phyloP scores from a whole-genome alignment of 2,329 filamentous ascomycete genomes.

The Ophiostoma sp. region DNA sequence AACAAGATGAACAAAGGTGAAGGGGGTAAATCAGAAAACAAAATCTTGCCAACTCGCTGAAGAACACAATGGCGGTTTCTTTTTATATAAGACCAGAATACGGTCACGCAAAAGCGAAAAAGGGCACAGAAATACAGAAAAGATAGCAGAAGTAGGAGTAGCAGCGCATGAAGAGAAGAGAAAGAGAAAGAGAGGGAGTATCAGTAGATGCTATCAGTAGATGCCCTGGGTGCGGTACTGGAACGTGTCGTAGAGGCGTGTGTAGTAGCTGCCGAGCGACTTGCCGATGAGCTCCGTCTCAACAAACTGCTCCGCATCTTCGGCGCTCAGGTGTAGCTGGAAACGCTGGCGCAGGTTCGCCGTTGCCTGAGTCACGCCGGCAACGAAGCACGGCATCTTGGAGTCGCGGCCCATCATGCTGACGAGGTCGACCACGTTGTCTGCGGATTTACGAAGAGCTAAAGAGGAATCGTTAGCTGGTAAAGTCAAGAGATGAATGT shows the following conservation, averaged over 20 bases:
- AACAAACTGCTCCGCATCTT: conserved; percentile 75
- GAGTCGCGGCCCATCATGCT: conserved; percentile 79
- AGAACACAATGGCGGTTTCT: conserved; percentile 1
- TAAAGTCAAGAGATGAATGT: not conserved
- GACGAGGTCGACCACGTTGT: conserved; percentile 74
- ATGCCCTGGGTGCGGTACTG: conserved; percentile 85
- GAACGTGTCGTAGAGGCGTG: conserved; percentile 79
- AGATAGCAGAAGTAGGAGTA: not conserved
- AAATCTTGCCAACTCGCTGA: not conserved
- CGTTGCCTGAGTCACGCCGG: conserved; percentile 66
- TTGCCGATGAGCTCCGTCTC: conserved; percentile 74
- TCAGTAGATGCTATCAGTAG: conserved; percentile 46
- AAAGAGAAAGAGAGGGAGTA: not conserved
- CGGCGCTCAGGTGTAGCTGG: conserved; percentile 74
- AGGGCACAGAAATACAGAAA: not conserved
- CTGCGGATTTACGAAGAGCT: conserved; percentile 69
- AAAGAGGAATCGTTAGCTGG: not conserved
- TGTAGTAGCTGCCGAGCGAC: conserved; percentile 81
- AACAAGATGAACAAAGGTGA: not conserved
- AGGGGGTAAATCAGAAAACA: not conserved
- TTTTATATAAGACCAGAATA: not conserved
- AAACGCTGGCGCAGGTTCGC: conserved; percentile 66
- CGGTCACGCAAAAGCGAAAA: not conserved
- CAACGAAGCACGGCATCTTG: conserved; percentile 78
- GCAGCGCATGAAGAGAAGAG: not conserved